Percentiles rank a stretch among this genome's conserved stretches.
These are phyloP conservation scores for Suillus subalutaceus DNA, from an alignment of 768 basidiomycete species.

Conservation along the genomic window DNA sequence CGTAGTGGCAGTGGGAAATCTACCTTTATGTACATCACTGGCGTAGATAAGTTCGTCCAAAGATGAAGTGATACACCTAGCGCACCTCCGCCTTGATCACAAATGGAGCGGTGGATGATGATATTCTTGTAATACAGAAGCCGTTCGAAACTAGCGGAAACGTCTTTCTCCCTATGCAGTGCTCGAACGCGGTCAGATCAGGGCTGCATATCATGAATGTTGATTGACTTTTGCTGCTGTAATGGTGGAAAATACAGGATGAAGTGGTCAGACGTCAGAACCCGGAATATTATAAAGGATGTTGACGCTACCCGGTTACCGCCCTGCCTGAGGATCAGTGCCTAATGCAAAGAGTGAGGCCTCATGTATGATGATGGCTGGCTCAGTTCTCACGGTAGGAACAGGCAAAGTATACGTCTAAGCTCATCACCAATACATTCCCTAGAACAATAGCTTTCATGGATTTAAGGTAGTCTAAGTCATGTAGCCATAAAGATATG, in stretches of 20 bases:
- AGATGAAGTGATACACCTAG: not conserved
- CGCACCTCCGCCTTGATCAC: not conserved
- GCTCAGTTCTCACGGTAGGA: too few relatives aligned
- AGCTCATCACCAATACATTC: not conserved
- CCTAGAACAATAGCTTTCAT: not conserved
- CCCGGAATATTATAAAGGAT: too few relatives aligned
- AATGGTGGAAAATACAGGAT: not conserved
- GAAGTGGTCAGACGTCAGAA: not conserved
- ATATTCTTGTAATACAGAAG: not conserved
- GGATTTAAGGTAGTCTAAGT: conserved; percentile 5
- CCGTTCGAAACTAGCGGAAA: not conserved
- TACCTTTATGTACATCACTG: not conserved
- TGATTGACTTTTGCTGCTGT: not conserved
- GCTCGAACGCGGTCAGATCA: not conserved
- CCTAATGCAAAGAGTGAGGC: too few relatives aligned
- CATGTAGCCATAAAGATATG: conserved; percentile 6
- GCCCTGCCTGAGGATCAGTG: too few relatives aligned
- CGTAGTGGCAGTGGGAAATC: not conserved
- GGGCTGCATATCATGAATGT: not conserved
- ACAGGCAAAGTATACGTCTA: not conserved
- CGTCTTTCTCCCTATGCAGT: not conserved
- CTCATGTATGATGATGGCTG: too few relatives aligned
- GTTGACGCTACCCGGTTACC: too few relatives aligned
- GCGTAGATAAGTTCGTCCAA: not conserved
- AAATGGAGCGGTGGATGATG: not conserved